Percentiles rank a stretch among this genome's conserved stretches.
Evolutionary conservation across 192 early-diverging fungal genomes (phyloP).

Genomic region (Funneliformis geosporum): DNA sequence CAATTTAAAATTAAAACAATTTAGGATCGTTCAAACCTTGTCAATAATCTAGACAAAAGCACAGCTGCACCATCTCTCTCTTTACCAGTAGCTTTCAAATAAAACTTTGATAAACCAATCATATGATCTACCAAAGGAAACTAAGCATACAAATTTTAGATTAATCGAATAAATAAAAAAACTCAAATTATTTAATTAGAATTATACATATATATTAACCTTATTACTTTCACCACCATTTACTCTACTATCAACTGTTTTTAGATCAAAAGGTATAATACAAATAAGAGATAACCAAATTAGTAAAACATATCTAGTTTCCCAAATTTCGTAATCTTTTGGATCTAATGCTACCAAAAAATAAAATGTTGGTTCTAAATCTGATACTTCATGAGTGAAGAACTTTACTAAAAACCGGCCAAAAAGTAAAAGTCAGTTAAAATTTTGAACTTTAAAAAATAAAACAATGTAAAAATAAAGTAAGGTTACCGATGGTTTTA

Average conservation of each 20-base stretch:
- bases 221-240: conserved; percentile 35
- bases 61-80: conserved; percentile 86
- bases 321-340: conserved; percentile 57
- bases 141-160: conserved; percentile 24
- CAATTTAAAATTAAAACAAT: neutral
- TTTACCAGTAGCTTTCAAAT: conserved; percentile 73
- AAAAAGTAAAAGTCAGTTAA: neutral
- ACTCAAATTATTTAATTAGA: neutral
- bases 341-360: conserved; percentile 51
- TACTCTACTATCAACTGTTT: conserved; percentile 75
- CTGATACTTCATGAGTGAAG: conserved; percentile 84
- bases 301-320: conserved; percentile 76
- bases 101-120: conserved; percentile 65
- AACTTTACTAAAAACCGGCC: conserved; percentile 67
- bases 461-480: neutral
- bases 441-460: neutral
- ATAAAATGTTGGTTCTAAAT: conserved; percentile 87
- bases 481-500: conserved; percentile 75
- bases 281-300: conserved; percentile 94
- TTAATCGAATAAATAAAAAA: neutral
- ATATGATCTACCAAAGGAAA: conserved; percentile 69
- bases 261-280: conserved; percentile 96
- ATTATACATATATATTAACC: neutral
- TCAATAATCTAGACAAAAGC: conserved; percentile 79
- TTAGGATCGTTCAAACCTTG: conserved; percentile 52